phyloP scores from a whole-genome alignment of 2,329 filamentous ascomycete species.

The Akanthomyces muscarius region DNA sequence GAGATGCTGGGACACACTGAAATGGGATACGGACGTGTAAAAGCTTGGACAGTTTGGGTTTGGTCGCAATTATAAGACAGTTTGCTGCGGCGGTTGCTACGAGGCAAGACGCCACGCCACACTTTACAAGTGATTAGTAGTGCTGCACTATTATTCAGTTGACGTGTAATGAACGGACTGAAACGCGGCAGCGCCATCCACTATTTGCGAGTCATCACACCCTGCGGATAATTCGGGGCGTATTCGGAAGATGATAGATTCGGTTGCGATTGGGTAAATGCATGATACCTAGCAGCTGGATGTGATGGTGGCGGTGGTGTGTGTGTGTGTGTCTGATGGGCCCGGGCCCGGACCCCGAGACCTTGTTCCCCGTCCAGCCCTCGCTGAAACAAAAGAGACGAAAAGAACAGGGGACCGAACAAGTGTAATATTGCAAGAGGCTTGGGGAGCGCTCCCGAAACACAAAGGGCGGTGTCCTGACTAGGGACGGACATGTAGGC shows the following conservation, averaged over 20 bases:
- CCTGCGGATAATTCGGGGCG: neutral
- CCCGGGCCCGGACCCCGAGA: neutral
- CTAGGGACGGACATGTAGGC: too few species aligned
- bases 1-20: neutral
- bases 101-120: too few species aligned
- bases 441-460: neutral
- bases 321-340: neutral
- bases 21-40: neutral
- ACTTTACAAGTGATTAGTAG: too few species aligned
- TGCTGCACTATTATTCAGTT: too few species aligned
- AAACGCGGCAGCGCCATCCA: neutral
- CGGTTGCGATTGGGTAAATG: neutral
- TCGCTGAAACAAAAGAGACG: slow-evolving; percentile 4
- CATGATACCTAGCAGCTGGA: neutral
- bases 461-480: neutral
- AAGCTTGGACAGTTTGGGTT: neutral
- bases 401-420: neutral
- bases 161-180: too few species aligned
- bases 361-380: neutral
- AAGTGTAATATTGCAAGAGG: neutral
- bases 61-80: neutral
- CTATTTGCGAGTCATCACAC: neutral
- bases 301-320: neutral
- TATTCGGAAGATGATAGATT: neutral
- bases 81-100: neutral